Conservation (phyloP, 441 rosid genomes). For the Theobroma grandiflorum region DNA sequence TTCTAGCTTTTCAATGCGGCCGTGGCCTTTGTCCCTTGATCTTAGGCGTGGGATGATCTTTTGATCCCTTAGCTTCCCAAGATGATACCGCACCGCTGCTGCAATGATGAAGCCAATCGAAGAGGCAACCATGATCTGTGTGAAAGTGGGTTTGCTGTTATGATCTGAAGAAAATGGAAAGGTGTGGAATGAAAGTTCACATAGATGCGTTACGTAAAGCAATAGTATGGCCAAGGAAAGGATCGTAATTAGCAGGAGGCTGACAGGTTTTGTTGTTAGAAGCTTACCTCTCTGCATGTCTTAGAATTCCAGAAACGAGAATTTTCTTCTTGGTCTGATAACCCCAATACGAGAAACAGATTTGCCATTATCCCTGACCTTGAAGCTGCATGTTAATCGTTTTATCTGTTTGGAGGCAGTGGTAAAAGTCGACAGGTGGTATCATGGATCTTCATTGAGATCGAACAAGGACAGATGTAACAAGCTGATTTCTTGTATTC, state of each 20-base stretch:
- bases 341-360: slow-evolving; percentile 27
- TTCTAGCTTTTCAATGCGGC: slow-evolving; percentile 68
- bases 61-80: slow-evolving; percentile 57
- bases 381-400: slow-evolving; percentile 39
- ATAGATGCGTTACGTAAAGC: not conserved
- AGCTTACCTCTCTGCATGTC: slow-evolving; percentile 54
- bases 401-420: slow-evolving; percentile 32
- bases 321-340: slow-evolving; percentile 23
- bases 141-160: slow-evolving; percentile 56
- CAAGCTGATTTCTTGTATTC: not conserved
- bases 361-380: slow-evolving; percentile 33
- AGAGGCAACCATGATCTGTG: slow-evolving; percentile 72
- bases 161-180: slow-evolving; percentile 36
- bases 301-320: slow-evolving; percentile 27
- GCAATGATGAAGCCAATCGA: slow-evolving; percentile 73
- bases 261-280: not conserved
- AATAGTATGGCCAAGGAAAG: not conserved
- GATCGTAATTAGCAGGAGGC: not conserved
- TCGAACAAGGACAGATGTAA: not conserved
- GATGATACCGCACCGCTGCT: slow-evolving; percentile 58
- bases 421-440: not conserved
- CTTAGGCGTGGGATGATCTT: slow-evolving; percentile 75
- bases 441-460: slow-evolving; percentile 21
- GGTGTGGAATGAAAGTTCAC: not conserved
- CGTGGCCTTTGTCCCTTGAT: slow-evolving; percentile 51